Base-by-base conservation (phyloP, 2,329 filamentous ascomycete species). In the Pseudodiploospora longispora region DNA sequence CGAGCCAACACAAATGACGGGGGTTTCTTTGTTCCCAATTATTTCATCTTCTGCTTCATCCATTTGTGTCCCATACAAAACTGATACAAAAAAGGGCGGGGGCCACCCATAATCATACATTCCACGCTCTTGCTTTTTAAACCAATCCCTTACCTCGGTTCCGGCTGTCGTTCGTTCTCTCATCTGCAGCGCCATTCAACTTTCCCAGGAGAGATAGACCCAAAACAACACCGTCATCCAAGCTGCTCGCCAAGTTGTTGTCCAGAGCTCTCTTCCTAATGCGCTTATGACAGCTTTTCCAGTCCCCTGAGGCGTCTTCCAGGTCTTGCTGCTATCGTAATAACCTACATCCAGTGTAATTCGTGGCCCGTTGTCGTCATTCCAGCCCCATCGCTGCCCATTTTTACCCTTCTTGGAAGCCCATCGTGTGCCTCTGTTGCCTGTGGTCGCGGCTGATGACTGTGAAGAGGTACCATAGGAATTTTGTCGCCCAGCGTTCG, bases 161-260 rank as follows among this genome's bases (percentile, higher is more conserved):
- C 19, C 19, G 19, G 19, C 19, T 19, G 19, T 19, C 19, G 19
- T 19, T 19, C 19, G 3, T 19, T 19, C 19, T 19, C 19, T 19
- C 19, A 19, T 19, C 19, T 19, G 19, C 19, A 19, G 19, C 19
- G 19, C 19, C 19, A 19, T 19, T 19, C 19, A 19, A 19, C 19
- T 19, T 19, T 19, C 19, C 19, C 19, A 19, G 3, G 19, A 19
- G 19, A 91, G 64, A 65, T 80, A 86, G 30, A 70, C 70, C 71
- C 85, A 93, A 60, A 81, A 80, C 10, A 68, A 51, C 37, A 82
- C 61, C 19, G 78, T 79, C 61, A 85, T 75, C 71, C 76, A 78
- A 5, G 70, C 71, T 4, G 89, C 80, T 39, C 76, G 70, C 66
- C 76, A 80, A 12, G 82, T 55, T 37, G 76, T 82, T 6, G 69